These are phyloP conservation scores for Diaporthe helianthi DNA, from an alignment of 2,329 filamentous ascomycete genomes.

Conservation along the genomic window DNA sequence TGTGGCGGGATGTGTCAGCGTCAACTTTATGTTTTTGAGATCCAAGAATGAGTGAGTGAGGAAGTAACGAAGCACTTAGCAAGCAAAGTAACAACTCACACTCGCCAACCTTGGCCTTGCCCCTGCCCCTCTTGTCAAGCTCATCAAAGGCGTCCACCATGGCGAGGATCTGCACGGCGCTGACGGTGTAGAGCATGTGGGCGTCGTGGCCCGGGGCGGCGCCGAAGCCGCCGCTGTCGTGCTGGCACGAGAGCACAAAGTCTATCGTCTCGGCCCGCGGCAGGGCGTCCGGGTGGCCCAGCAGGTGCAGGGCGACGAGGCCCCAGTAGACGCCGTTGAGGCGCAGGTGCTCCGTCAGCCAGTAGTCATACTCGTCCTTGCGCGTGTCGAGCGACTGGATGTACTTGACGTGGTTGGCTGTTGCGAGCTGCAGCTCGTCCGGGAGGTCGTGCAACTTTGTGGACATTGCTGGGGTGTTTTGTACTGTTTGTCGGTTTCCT, in stretches of 20 bases:
- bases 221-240: conserved; percentile 88
- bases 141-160: conserved; percentile 85
- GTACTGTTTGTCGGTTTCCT: neutral
- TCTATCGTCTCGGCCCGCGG: conserved; percentile 82
- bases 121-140: conserved; percentile 74
- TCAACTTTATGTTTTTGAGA: neutral
- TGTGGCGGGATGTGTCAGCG: conserved; percentile 42
- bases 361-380: conserved; percentile 96
- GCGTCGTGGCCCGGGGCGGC: conserved; percentile 94
- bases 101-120: conserved; percentile 75
- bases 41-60: too few species aligned
- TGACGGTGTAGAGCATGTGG: conserved; percentile 95
- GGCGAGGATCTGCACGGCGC: conserved; percentile 90
- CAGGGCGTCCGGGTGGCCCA: conserved; percentile 81
- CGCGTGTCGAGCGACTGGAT: conserved; percentile 91
- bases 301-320: conserved; percentile 83
- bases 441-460: conserved; percentile 45
- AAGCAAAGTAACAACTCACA: conserved; percentile 66
- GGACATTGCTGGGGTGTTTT: conserved; percentile 42
- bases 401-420: conserved; percentile 80
- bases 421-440: conserved; percentile 55
- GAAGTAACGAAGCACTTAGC: too few species aligned
- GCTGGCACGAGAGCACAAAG: conserved; percentile 95
- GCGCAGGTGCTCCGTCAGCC: conserved; percentile 95
- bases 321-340: conserved; percentile 98